Evolutionary conservation across 352 stramenopile genomes (phyloP).

Genomic region (Lagenidium giganteum): DNA sequence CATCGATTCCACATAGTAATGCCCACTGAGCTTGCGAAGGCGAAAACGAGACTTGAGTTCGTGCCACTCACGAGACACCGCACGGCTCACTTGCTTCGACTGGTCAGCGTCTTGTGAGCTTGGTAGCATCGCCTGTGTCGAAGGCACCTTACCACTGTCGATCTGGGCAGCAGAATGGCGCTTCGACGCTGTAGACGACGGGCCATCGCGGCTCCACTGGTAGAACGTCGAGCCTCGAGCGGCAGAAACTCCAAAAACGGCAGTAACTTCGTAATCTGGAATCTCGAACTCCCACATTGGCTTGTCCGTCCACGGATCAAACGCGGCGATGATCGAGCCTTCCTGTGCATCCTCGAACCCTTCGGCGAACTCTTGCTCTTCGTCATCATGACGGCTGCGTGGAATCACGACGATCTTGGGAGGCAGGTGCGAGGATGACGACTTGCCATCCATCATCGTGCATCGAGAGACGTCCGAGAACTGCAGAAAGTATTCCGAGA

Average conservation of each 20-base stretch:
- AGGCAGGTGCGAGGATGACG: slow-evolving; percentile 9
- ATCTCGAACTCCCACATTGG: slow-evolving; percentile 60
- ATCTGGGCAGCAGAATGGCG: no score
- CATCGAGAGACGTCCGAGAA: slow-evolving; percentile 40
- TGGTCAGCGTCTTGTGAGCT: background rate
- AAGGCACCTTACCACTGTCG: background rate
- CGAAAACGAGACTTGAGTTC: slow-evolving; percentile 33
- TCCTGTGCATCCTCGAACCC: slow-evolving; percentile 31
- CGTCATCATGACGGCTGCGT: no score
- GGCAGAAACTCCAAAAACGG: slow-evolving; percentile 51
- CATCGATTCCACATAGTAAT: slow-evolving; percentile 51
- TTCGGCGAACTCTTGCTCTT: slow-evolving; percentile 38
- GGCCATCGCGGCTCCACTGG: slow-evolving; percentile 54
- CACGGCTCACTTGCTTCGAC: slow-evolving; percentile 10
- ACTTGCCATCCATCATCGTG: slow-evolving; percentile 13
- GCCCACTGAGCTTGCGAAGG: slow-evolving; percentile 34
- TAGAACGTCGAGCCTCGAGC: slow-evolving; percentile 42
- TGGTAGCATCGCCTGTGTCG: no score
- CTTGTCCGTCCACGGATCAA: slow-evolving; percentile 50
- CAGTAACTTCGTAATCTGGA: slow-evolving; percentile 49
- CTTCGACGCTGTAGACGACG: slow-evolving; percentile 25
- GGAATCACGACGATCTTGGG: slow-evolving; percentile 47
- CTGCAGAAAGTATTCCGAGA: slow-evolving; percentile 74
- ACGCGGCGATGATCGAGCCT: slow-evolving; percentile 50
- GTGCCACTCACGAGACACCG: slow-evolving; percentile 5